Evolutionary conservation across 2,329 filamentous ascomycete species (phyloP).

Genomic region (Venturia aucupariae): DNA sequence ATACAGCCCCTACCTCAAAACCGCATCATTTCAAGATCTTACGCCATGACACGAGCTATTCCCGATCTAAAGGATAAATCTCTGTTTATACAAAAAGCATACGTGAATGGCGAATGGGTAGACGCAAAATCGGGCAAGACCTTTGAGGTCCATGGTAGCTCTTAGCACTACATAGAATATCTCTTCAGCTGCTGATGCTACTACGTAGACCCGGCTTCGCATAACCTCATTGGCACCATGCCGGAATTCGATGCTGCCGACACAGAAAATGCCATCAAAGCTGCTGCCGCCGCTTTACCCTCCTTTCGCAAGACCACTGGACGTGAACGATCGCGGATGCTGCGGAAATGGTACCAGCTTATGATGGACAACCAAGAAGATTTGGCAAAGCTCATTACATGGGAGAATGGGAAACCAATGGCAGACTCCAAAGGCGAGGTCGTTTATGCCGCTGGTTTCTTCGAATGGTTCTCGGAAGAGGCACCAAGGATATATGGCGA

Average conservation of each 20-base stretch:
- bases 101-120: conserved; percentile 91
- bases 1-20: not conserved
- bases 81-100: conserved; percentile 74
- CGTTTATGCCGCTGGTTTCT: conserved; percentile 31
- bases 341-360: conserved; percentile 74
- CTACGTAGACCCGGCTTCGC: conserved; percentile 61
- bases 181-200: conserved; percentile 31
- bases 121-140: conserved; percentile 78
- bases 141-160: conserved; percentile 57
- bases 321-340: conserved; percentile 62
- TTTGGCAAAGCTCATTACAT: conserved; percentile 72
- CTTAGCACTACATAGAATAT: not conserved
- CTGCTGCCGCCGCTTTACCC: conserved; percentile 68
- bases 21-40: not conserved
- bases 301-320: conserved; percentile 63
- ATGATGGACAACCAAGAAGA: conserved; percentile 72
- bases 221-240: conserved; percentile 68
- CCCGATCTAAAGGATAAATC: conserved; percentile 38
- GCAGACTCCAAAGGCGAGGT: conserved; percentile 39
- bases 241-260: conserved; percentile 78
- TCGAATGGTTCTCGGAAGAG: conserved; percentile 34
- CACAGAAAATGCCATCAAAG: conserved; percentile 69
- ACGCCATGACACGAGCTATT: conserved; percentile 5
- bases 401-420: conserved; percentile 82
- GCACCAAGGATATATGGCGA: conserved; percentile 46